A percentile compares a stretch with the other conserved stretches of the same genome.
Evolutionary conservation across 2,329 filamentous ascomycete genomes (phyloP).

Genomic region (Aspergillus felis): DNA sequence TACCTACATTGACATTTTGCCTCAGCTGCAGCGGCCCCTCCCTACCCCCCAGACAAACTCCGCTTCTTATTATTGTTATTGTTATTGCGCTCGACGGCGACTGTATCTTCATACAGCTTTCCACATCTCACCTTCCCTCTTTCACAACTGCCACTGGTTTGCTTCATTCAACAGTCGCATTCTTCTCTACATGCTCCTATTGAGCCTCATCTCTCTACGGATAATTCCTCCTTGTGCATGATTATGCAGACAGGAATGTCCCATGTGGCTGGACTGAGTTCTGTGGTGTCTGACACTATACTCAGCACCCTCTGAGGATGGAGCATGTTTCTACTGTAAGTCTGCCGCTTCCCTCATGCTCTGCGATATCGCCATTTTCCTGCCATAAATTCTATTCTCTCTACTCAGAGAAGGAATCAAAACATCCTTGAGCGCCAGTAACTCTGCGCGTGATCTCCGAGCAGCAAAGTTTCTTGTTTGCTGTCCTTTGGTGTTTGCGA

Average conservation of each 20-base stretch:
- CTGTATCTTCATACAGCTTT: background rate
- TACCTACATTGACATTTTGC: background rate
- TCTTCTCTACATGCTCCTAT: slow-evolving; percentile 11
- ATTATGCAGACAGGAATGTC: slow-evolving; percentile 32
- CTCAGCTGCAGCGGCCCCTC: background rate
- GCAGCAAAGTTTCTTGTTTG: background rate
- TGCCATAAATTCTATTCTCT: background rate
- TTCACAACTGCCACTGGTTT: background rate
- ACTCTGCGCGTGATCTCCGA: background rate
- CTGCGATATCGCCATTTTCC: slow-evolving; percentile 1
- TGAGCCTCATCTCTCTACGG: slow-evolving; percentile 1
- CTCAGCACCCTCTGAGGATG: slow-evolving; percentile 31
- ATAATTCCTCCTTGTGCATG: slow-evolving; percentile 18
- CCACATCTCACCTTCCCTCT: background rate
- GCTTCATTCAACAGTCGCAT: slow-evolving; percentile 10
- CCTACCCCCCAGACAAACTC: background rate
- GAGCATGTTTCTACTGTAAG: slow-evolving; percentile 42
- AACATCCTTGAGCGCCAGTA: background rate
- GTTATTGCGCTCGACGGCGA: background rate
- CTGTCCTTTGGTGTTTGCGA: background rate
- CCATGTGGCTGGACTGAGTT: slow-evolving; percentile 29
- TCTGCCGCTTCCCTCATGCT: slow-evolving; percentile 1
- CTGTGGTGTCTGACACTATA: slow-evolving; percentile 29
- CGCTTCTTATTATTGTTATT: background rate
- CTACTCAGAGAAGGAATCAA: background rate